Evolutionary conservation across 345 rosid species (phyloP), one percentile per base, ranked within the genome.

Genomic region (Eucalyptus erythrocorys): DNA sequence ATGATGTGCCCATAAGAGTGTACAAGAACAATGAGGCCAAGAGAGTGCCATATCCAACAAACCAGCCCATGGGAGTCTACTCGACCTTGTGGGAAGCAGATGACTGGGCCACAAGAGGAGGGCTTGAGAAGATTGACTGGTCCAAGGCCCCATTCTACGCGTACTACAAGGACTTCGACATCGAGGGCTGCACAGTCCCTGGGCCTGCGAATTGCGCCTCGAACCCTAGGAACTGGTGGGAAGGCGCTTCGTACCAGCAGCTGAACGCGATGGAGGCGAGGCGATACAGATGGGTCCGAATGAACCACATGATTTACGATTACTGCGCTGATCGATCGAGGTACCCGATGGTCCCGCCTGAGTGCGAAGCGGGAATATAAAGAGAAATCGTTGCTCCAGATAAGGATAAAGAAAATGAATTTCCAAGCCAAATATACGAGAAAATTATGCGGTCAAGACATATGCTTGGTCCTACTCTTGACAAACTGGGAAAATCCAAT

Each of bases 51-150:
- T 97, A 84, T 90, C 99, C 99, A 16, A 96, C 81, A 66, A 66
- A 87, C 87, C 99, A 97, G 91, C 95, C 99, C 3, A 97, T 97
- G 99, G 96, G 97, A 13, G 92, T 97, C 10, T 96, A 94, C 91
- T 97, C 99, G 57, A 97, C 99, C 14, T 89, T 97, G 86, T 97
- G 99, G 99, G 98, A 97, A 90, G 99, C 99, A 4, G 99, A 97
- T 90, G 94, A 97, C 68, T 97, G 99, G 99, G 99, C 99, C 48
- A 97, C 99, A 59, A 96, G 99, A 90, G 99, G 99, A 2, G 99
- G 99, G 19, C 91, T 96, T 10, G 99, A 96, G 92, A 97, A 97
- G 87, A 97, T 96, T 66, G 88, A 96, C 90, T 97, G 99, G 99
- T 93, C 91, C 89, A 96, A 95, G 92, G 98, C 99, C 19, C 99